Conservation (phyloP, 805 yeast genomes). For the Candida tallmaniae region DNA sequence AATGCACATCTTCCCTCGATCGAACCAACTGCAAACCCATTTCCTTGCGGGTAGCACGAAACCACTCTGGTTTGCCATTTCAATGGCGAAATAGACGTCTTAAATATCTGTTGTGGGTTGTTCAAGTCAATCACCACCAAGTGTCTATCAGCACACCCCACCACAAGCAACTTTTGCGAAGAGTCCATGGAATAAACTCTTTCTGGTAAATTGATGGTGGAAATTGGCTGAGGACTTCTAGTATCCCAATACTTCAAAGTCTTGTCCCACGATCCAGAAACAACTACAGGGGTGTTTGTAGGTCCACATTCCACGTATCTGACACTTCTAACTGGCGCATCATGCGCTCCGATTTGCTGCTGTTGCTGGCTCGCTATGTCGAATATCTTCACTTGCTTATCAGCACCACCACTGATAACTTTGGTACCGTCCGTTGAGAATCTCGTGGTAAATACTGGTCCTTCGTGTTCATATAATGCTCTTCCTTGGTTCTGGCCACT, state of each 20-base stretch:
- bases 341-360: conserved; percentile 83
- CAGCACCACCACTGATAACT: conserved; percentile 81
- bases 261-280: conserved; percentile 95
- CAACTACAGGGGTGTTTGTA: conserved; percentile 75
- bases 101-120: conserved; percentile 78
- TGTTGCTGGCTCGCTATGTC: conserved; percentile 81
- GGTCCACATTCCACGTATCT: conserved; percentile 82
- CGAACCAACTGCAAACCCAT: conserved; percentile 89
- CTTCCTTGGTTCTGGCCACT: conserved; percentile 81
- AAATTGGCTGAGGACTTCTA: conserved; percentile 76
- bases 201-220: conserved; percentile 82
- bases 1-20: conserved; percentile 95
- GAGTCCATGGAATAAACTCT: conserved; percentile 88
- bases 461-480: conserved; percentile 86
- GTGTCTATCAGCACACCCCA: conserved; percentile 92
- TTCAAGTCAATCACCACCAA: conserved; percentile 72
- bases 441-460: conserved; percentile 75
- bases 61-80: conserved; percentile 85
- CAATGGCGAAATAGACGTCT: conserved; percentile 68
- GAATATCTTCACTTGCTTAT: conserved; percentile 77
- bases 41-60: conserved; percentile 84
- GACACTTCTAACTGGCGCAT: conserved; percentile 70
- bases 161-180: conserved; percentile 75
- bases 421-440: conserved; percentile 88
- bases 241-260: conserved; percentile 93